Evolutionary conservation across 75 land plant species (phyloP).

Genomic region (Picea glauca): DNA sequence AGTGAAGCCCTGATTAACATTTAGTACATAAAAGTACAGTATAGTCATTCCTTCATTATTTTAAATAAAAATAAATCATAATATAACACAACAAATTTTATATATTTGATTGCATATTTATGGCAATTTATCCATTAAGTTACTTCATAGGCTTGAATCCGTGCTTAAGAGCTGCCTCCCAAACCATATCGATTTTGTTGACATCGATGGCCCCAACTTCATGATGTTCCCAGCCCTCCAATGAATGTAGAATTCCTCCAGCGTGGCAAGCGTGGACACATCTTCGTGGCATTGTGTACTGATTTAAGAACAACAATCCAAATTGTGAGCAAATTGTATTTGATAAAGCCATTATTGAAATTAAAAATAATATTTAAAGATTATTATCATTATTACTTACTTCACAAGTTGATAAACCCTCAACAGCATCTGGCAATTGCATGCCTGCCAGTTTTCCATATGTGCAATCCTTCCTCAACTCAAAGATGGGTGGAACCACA

Average conservation of each 20-base stretch:
- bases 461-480: slow-evolving; percentile 60
- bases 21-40: too few species aligned
- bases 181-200: slow-evolving; percentile 26
- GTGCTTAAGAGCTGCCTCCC: slow-evolving; percentile 36
- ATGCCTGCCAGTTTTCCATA: slow-evolving; percentile 81
- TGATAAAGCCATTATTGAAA: too few species aligned
- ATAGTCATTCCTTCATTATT: too few species aligned
- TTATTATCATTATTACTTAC: slow-evolving; percentile 20
- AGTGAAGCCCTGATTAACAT: too few species aligned
- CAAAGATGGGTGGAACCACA: slow-evolving; percentile 63
- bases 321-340: too few species aligned
- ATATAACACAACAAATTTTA: too few species aligned
- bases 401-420: slow-evolving; percentile 78
- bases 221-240: slow-evolving; percentile 48
- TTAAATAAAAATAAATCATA: too few species aligned
- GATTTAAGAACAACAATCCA: not conserved
- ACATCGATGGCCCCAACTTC: slow-evolving; percentile 34
- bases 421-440: slow-evolving; percentile 58
- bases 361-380: too few species aligned
- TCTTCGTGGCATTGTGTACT: slow-evolving; percentile 25
- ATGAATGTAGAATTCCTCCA: slow-evolving; percentile 32
- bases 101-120: too few species aligned
- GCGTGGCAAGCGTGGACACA: slow-evolving; percentile 41
- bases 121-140: not conserved
- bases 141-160: slow-evolving; percentile 17